These are phyloP conservation scores for Candida silvicultrix DNA, from an alignment of 805 yeast genomes.

Conservation along the genomic window DNA sequence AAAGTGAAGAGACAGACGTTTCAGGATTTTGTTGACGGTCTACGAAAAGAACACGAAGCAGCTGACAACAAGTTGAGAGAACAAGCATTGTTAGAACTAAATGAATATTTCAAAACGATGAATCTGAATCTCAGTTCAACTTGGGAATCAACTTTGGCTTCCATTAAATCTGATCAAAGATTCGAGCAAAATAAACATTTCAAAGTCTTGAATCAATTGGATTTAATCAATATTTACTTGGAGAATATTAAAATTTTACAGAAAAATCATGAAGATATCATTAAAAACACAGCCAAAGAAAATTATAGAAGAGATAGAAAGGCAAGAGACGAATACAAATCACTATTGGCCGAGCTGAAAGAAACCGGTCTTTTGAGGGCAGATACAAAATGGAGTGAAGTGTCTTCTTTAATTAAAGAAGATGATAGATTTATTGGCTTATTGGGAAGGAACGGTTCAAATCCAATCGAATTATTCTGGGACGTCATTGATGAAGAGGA, in stretches of 20 bases:
- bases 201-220: slow-evolving; percentile 44
- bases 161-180: slow-evolving; percentile 34
- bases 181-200: slow-evolving; percentile 57
- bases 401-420: slow-evolving; percentile 43
- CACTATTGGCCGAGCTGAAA: slow-evolving; percentile 33
- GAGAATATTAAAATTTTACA: slow-evolving; percentile 29
- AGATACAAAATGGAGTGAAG: slow-evolving; percentile 52
- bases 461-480: slow-evolving; percentile 70
- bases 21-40: slow-evolving; percentile 36
- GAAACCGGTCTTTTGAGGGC: slow-evolving; percentile 34
- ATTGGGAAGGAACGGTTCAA: slow-evolving; percentile 73
- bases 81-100: slow-evolving; percentile 48
- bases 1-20: slow-evolving; percentile 50
- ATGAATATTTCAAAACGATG: slow-evolving; percentile 38
- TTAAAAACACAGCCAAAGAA: slow-evolving; percentile 22
- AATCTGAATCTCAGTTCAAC: slow-evolving; percentile 17
- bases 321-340: slow-evolving; percentile 57
- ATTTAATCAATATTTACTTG: slow-evolving; percentile 46
- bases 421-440: slow-evolving; percentile 53
- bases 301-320: slow-evolving; percentile 55
- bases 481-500: slow-evolving; percentile 63
- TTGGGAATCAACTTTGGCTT: slow-evolving; percentile 13
- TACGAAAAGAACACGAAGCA: slow-evolving; percentile 27
- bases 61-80: slow-evolving; percentile 24
- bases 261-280: slow-evolving; percentile 15